These are phyloP conservation scores for Ogataea chonburiensis DNA, from an alignment of 805 yeast genomes.

Conservation along the genomic window DNA sequence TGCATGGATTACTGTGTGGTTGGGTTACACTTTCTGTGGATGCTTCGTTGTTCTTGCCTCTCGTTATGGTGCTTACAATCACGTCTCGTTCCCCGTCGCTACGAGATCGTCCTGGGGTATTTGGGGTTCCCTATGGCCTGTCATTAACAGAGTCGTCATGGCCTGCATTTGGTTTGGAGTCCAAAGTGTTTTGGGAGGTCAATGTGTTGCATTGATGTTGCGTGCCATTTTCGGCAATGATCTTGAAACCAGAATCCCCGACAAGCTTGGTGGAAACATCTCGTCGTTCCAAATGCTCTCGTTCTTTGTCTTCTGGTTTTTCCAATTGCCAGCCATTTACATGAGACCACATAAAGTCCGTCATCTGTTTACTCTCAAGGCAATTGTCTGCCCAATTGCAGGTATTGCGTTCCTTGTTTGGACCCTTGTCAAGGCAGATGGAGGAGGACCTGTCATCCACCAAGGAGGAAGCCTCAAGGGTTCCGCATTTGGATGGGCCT, in stretches of 20 bases:
- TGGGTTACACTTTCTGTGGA: slow-evolving; percentile 74
- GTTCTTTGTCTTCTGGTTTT: slow-evolving; percentile 80
- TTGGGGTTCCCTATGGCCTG: slow-evolving; percentile 86
- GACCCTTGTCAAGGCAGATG: slow-evolving; percentile 78
- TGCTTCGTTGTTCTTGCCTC: slow-evolving; percentile 68
- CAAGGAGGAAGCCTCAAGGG: slow-evolving; percentile 55
- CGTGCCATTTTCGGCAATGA: slow-evolving; percentile 71
- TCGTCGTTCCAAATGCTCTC: slow-evolving; percentile 71
- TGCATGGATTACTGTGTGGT: slow-evolving; percentile 85
- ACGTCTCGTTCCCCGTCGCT: slow-evolving; percentile 80
- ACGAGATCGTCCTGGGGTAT: slow-evolving; percentile 83
- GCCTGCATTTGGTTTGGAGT: slow-evolving; percentile 79
- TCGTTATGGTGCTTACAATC: slow-evolving; percentile 77
- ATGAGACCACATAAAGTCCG: slow-evolving; percentile 80
- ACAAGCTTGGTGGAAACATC: slow-evolving; percentile 53
- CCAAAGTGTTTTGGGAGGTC: slow-evolving; percentile 82
- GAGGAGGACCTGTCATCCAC: slow-evolving; percentile 70
- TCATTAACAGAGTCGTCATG: slow-evolving; percentile 84
- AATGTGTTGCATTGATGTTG: slow-evolving; percentile 77
- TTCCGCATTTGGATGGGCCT: slow-evolving; percentile 76
- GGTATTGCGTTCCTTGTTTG: slow-evolving; percentile 82
- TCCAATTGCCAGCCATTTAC: slow-evolving; percentile 76
- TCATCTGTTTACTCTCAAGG: slow-evolving; percentile 81
- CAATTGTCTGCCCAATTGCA: slow-evolving; percentile 75
- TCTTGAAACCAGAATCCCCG: slow-evolving; percentile 59